Evolutionary conservation across 148 eudicot genomes (phyloP).

Genomic region (Rhododendron ferrugineum): DNA sequence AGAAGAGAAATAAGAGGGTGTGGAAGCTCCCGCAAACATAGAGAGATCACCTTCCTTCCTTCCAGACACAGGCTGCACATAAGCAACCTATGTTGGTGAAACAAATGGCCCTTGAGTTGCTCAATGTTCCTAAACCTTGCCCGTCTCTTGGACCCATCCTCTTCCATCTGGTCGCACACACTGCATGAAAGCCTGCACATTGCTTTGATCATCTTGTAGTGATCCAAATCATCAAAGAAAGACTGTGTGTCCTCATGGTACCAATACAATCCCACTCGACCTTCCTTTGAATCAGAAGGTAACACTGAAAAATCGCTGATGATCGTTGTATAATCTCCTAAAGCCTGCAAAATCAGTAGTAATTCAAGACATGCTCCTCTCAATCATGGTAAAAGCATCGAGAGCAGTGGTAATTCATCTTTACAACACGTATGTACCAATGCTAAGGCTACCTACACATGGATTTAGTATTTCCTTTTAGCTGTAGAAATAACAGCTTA

Average conservation of each 20-base stretch:
- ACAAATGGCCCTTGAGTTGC: conserved; percentile 86
- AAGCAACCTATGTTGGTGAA: conserved; percentile 58
- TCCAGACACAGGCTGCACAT: conserved; percentile 96
- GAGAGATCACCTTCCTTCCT: conserved; percentile 64
- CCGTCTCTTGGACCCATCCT: conserved; percentile 43
- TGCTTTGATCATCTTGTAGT: conserved; percentile 88
- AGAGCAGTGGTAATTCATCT: not conserved
- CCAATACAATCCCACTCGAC: conserved; percentile 66
- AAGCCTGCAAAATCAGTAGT: conserved; percentile 40
- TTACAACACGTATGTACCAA: not conserved
- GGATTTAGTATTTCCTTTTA: not conserved
- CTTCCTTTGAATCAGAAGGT: conserved; percentile 60
- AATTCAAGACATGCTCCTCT: not conserved
- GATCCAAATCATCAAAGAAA: conserved; percentile 77
- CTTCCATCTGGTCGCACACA: conserved; percentile 67
- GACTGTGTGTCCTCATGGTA: conserved; percentile 87
- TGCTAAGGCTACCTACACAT: not conserved
- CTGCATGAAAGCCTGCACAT: conserved; percentile 94
- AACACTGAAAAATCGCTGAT: conserved; percentile 60
- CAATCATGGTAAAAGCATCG: not conserved
- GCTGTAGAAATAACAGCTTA: not conserved
- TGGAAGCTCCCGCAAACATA: not conserved
- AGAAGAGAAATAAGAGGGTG: not conserved
- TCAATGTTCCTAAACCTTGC: conserved; percentile 60
- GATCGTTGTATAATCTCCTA: conserved; percentile 79